Base-by-base conservation (phyloP, 2,329 filamentous ascomycete species). In the Paecilomyces fulvus region DNA sequence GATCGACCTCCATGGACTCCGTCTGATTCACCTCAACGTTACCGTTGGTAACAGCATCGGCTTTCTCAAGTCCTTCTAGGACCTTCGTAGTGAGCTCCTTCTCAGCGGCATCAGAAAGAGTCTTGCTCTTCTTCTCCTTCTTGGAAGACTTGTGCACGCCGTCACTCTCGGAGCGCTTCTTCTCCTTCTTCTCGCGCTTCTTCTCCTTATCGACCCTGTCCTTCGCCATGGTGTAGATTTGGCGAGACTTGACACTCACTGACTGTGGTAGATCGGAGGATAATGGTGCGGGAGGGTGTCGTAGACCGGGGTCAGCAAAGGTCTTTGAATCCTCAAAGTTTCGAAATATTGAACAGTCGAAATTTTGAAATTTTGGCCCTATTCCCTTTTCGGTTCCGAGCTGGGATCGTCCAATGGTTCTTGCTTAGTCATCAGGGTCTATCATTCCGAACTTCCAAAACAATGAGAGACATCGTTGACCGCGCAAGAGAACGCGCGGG, bases 131-230 rank as follows among this genome's bases (percentile, higher is more conserved):
- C 67, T 77, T 76, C 28, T 62, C 63, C 51, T 66, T 65, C 58
- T 63, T 64, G 65, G 61, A 28, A 28, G 25, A 62, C 69, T 75
- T 77, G 67, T 70, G 66, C 51, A 77, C 70, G 54, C 75, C 75
- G 63, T 77, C 73, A 62, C 73, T 73, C 63, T 77, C 75, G 57
- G 73, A 68, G 57, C 74, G 73, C 69, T 77, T 77, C 70, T 77
- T 76, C 61, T 77, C 72, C 66, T 74, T 70, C 67, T 78, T 79
- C 56, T 65, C 65, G 43, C 61, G 59, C 59, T 65, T 67, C 56
- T 64, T 58, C 31, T 70, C 65, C 58, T 67, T 66, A 48, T 76
- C 73, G 60, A 67, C 65, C 65, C 70, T 73, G 61, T 77, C 75
- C 65, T 77, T 77, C 54, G 68, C 75, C 75, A 77, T 77, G 60